Conservation (phyloP, 495 filamentous ascomycete species). For the Tetracladium setigerum region DNA sequence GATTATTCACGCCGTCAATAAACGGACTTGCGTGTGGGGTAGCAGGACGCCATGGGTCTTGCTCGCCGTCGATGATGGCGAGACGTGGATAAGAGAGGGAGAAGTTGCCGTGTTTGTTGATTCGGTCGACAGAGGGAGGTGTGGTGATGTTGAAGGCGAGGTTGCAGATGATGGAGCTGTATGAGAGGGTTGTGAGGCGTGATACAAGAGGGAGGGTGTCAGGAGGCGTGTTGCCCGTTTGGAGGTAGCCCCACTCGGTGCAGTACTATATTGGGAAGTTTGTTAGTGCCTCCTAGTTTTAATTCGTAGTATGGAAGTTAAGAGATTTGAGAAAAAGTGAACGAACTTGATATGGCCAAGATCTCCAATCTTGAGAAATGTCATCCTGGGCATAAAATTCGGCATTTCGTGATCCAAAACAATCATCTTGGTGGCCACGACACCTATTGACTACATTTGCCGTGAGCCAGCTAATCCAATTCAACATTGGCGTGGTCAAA, state of each 20-base stretch:
- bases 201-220: conserved; percentile 56
- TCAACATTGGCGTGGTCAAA: conserved; percentile 51
- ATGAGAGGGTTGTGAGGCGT: conserved; percentile 50
- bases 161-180: conserved; percentile 43
- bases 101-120: conserved; percentile 67
- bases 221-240: conserved; percentile 54
- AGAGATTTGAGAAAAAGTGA: conserved; percentile 24
- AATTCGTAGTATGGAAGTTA: conserved; percentile 14
- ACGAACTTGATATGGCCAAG: conserved; percentile 52
- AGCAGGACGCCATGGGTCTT: conserved; percentile 63
- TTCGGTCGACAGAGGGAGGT: conserved; percentile 43
- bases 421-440: conserved; percentile 41
- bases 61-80: conserved; percentile 59
- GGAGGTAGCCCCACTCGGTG: conserved; percentile 61
- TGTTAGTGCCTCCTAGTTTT: neutral
- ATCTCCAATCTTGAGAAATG: conserved; percentile 40
- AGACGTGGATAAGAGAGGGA: conserved; percentile 55
- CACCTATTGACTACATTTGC: conserved; percentile 30
- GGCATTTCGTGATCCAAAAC: conserved; percentile 43
- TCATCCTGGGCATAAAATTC: conserved; percentile 43
- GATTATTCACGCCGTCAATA: conserved; percentile 32
- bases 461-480: conserved; percentile 58
- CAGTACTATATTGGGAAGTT: conserved; percentile 16
- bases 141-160: conserved; percentile 55
- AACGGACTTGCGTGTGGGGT: conserved; percentile 45